Evolutionary conservation across 352 stramenopile species (phyloP).

Genomic region (Globisporangium solare): DNA sequence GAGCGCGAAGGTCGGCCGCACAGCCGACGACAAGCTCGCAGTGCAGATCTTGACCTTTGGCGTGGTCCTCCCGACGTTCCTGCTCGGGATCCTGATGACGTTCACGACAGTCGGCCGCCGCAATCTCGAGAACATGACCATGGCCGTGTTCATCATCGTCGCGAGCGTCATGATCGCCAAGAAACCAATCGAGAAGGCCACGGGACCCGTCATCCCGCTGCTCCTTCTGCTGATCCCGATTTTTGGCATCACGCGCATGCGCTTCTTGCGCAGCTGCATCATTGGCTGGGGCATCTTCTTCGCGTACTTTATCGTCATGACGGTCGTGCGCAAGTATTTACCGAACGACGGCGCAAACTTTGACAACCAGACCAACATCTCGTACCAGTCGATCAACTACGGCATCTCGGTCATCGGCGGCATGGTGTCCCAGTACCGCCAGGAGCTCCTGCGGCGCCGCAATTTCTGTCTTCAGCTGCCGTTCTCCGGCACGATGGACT

Average conservation of each 20-base stretch:
- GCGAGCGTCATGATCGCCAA: constrained; percentile 68
- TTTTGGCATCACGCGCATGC: constrained; percentile 82
- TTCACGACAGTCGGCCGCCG: constrained; percentile 43
- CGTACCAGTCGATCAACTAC: constrained; percentile 84
- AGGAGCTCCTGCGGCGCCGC: constrained; percentile 63
- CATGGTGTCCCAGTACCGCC: constrained; percentile 83
- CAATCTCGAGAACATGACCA: constrained; percentile 63
- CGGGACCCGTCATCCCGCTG: constrained; percentile 63
- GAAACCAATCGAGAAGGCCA: constrained; percentile 68
- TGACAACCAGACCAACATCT: constrained; percentile 70
- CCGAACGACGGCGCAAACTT: constrained; percentile 30
- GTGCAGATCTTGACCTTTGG: constrained; percentile 61
- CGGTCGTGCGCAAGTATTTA: constrained; percentile 33
- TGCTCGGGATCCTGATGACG: constrained; percentile 44
- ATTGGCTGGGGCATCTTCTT: constrained; percentile 76
- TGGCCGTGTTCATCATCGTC: constrained; percentile 54
- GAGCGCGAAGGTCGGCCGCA: constrained; percentile 24
- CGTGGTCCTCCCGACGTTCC: constrained; percentile 48
- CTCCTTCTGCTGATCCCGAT: constrained; percentile 81
- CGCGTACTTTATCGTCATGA: constrained; percentile 58
- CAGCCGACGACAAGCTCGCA: constrained; percentile 30
- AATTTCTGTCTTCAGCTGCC: constrained; percentile 78
- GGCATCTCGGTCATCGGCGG: constrained; percentile 70
- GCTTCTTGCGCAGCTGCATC: constrained; percentile 64
- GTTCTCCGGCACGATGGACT: constrained; percentile 66